Base-by-base conservation (phyloP, 768 basidiomycete species). In the Naganishia kalamii region DNA sequence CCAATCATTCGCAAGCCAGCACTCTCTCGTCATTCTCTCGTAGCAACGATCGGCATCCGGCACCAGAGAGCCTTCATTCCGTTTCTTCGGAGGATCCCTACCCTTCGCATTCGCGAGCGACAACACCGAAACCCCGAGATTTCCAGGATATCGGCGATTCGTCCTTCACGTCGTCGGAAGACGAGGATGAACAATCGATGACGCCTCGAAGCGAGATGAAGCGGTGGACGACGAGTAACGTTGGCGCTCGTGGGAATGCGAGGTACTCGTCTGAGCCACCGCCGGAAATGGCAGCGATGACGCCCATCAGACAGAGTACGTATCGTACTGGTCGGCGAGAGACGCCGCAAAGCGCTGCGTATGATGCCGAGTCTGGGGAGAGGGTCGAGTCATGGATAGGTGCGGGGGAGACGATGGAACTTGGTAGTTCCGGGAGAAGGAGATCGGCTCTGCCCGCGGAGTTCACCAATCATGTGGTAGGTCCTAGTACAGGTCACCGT, bases 391-490 rank as follows among this genome's bases (percentile, higher is more conserved):
- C 40, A 35, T 57, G 54, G 54, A 10, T 64, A 65, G n/a, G 49
- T 49, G 10, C 62, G 29, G n/a, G 64, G 51, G 48, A 68, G 65
- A 46, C 62, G 66, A 25, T 30, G 62, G 43, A 64, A 62, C 13
- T 60, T 25, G 21, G 48, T 6, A 47, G 48, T 40, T 25, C 40
- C 32, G 23, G 60, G 41, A 23, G 61, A 41, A 15, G 23, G 5
- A 27, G 65, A 60, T 44, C 50, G 48, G 17, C 65, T 50, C 30
- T 62, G 60, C 63, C 65, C 35, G 25, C 61, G 62, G 30, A 67
- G 50, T 48, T 68, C 57, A 46, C 65, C 29, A 43, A 67, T 23
- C 12, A 70, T 50, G 23, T 68, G 61, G 35, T 68, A 21, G 40
- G 54, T 52, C 12, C 17, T 6, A 25, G 11, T 4, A 8, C 10